These are phyloP conservation scores for Lonicera japonica DNA, from an alignment of 129 eudicot species.

Conservation along the genomic window DNA sequence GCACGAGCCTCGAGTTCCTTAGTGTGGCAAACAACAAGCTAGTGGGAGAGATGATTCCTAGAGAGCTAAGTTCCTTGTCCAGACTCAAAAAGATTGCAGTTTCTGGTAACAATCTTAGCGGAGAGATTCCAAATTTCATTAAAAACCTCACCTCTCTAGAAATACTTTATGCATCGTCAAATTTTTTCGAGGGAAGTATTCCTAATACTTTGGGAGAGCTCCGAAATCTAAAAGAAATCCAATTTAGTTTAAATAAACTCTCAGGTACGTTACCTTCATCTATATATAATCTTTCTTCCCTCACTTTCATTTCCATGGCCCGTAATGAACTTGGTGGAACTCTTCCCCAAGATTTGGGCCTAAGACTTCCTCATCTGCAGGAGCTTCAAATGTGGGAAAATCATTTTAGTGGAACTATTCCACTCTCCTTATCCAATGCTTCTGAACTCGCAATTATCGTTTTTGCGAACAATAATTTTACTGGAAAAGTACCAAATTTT, in stretches of 20 bases:
- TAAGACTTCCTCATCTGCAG: not conserved
- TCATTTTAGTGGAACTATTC: slow-evolving; percentile 7
- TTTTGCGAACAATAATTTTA: not conserved
- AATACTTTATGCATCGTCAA: not conserved
- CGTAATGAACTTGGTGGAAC: not conserved
- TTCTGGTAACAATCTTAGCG: slow-evolving; percentile 15
- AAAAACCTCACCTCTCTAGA: slow-evolving; percentile 18
- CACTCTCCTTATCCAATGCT: slow-evolving; percentile 7
- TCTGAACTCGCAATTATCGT: not conserved
- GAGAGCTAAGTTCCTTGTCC: slow-evolving; percentile 11
- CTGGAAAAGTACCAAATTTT: not conserved
- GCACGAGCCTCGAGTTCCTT: slow-evolving; percentile 19
- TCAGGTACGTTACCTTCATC: slow-evolving; percentile 18
- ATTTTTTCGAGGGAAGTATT: slow-evolving; percentile 24
- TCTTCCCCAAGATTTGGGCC: not conserved
- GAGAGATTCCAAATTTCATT: slow-evolving; percentile 25
- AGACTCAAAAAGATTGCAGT: slow-evolving; percentile 3
- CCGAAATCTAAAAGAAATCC: not conserved
- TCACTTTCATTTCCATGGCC: not conserved
- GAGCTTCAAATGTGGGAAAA: not conserved
- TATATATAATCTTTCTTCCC: slow-evolving; percentile 2
- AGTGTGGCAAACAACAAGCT: slow-evolving; percentile 21
- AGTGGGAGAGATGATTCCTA: slow-evolving; percentile 20
- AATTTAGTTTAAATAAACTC: slow-evolving; percentile 8
- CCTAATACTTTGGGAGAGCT: slow-evolving; percentile 18